phyloP scores from a whole-genome alignment of 140 eudicot genomes.

The Flaveria floridana region DNA sequence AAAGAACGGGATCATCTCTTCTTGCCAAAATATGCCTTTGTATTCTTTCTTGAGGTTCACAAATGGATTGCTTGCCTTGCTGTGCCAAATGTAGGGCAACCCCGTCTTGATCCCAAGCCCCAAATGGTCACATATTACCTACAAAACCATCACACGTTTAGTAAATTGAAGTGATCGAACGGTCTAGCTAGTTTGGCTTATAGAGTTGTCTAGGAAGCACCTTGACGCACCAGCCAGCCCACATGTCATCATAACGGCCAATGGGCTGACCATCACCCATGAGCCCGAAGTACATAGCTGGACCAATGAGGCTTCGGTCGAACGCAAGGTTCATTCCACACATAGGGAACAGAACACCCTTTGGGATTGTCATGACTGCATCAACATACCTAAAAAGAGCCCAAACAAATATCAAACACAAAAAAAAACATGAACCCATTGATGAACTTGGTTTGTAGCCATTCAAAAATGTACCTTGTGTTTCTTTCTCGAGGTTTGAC shows the following conservation, averaged over 20 bases:
- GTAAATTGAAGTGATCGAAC: neutral
- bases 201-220: slow-evolving; percentile 31
- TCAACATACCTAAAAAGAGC: slow-evolving; percentile 63
- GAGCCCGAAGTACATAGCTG: slow-evolving; percentile 96
- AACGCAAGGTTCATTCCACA: slow-evolving; percentile 94
- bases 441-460: neutral
- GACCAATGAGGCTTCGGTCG: slow-evolving; percentile 79
- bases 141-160: neutral
- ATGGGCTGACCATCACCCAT: slow-evolving; percentile 98
- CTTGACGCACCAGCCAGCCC: slow-evolving; percentile 98
- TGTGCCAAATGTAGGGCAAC: slow-evolving; percentile 81
- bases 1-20: slow-evolving; percentile 90
- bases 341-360: slow-evolving; percentile 84
- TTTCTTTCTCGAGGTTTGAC: slow-evolving; percentile 91
- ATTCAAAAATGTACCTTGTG: slow-evolving; percentile 44
- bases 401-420: slow-evolving; percentile 13
- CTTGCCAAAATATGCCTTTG: slow-evolving; percentile 97
- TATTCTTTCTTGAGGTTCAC: slow-evolving; percentile 86
- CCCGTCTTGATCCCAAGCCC: slow-evolving; percentile 88
- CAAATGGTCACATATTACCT: slow-evolving; percentile 85
- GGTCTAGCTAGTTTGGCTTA: neutral
- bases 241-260: slow-evolving; percentile 92
- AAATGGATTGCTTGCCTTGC: slow-evolving; percentile 92
- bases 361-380: slow-evolving; percentile 86
- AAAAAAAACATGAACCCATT: neutral